Conservation (phyloP, 2,329 filamentous ascomycete species). For the Aspergillus flavus region DNA sequence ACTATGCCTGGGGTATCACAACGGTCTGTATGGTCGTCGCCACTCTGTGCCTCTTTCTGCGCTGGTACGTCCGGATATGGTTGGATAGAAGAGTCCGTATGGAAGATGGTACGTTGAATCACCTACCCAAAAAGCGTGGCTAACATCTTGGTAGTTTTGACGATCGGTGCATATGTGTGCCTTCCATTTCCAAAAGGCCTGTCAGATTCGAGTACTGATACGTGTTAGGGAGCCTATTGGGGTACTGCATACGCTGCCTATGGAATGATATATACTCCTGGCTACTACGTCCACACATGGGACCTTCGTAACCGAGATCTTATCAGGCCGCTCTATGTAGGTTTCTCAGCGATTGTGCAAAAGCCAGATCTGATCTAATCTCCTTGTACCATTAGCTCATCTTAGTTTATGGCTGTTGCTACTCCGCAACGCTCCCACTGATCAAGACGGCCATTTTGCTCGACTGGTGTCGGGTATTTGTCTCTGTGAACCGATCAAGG, state of each 20-base stretch:
- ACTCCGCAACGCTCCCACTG: constrained; percentile 41
- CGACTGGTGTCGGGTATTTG: constrained; percentile 48
- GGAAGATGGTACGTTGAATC: constrained; percentile 21
- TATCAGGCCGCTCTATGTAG: constrained; percentile 20
- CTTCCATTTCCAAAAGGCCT: no score
- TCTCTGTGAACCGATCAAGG: constrained; percentile 26
- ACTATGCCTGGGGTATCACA: constrained; percentile 22
- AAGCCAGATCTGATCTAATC: background rate
- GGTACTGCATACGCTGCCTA: constrained; percentile 22
- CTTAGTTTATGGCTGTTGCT: constrained; percentile 39
- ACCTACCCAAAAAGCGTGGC: background rate
- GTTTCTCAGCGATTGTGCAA: background rate
- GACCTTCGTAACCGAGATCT: constrained; percentile 20
- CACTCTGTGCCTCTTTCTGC: constrained; percentile 20
- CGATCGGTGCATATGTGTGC: constrained; percentile 14
- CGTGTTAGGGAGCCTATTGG: constrained; percentile 22
- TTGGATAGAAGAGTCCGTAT: constrained; percentile 21
- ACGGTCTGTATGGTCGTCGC: constrained; percentile 22
- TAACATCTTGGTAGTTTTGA: constrained; percentile 6
- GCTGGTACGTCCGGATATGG: constrained; percentile 20
- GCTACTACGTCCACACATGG: constrained; percentile 27
- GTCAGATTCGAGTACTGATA: background rate
- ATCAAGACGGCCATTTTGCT: constrained; percentile 48
- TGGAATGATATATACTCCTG: constrained; percentile 19
- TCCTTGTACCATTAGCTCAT: constrained; percentile 14